Percentiles rank a stretch among this genome's conserved stretches.
These are phyloP conservation scores for Notholithocarpus densiflorus DNA, from an alignment of 306 rosid species.

Conservation along the genomic window DNA sequence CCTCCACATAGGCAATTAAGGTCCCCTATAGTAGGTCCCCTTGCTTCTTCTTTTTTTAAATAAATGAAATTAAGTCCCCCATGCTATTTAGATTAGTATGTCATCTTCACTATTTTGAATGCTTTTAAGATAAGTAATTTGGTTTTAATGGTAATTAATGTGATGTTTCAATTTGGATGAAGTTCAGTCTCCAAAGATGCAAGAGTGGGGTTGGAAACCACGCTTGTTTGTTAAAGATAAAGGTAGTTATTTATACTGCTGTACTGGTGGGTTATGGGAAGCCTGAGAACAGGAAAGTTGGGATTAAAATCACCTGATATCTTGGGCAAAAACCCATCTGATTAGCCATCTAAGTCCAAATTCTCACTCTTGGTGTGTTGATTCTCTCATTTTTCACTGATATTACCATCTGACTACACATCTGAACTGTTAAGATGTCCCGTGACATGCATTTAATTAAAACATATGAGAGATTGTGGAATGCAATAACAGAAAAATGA, in stretches of 20 bases:
- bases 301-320: constrained; percentile 76
- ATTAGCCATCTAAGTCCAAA: constrained; percentile 48
- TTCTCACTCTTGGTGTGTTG: constrained; percentile 21
- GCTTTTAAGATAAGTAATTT: neutral
- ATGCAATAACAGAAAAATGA: constrained; percentile 33
- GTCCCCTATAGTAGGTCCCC: neutral
- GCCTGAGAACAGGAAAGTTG: constrained; percentile 64
- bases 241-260: constrained; percentile 68
- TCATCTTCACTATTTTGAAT: neutral
- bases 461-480: constrained; percentile 35
- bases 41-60: neutral
- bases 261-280: constrained; percentile 89
- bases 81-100: neutral
- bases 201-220: constrained; percentile 96
- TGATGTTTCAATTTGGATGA: constrained; percentile 25
- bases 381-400: constrained; percentile 32
- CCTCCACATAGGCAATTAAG: neutral
- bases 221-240: constrained; percentile 82
- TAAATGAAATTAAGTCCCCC: neutral
- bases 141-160: constrained; percentile 10
- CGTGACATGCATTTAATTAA: constrained; percentile 48
- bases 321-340: constrained; percentile 72
- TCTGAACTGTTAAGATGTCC: constrained; percentile 24
- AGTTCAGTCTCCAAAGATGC: constrained; percentile 98
- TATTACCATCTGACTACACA: constrained; percentile 23